A percentile compares a stretch with the other conserved stretches of the same genome.
Conservation (phyloP, 306 rosid species). For the Dalbergia cochinchinensis region DNA sequence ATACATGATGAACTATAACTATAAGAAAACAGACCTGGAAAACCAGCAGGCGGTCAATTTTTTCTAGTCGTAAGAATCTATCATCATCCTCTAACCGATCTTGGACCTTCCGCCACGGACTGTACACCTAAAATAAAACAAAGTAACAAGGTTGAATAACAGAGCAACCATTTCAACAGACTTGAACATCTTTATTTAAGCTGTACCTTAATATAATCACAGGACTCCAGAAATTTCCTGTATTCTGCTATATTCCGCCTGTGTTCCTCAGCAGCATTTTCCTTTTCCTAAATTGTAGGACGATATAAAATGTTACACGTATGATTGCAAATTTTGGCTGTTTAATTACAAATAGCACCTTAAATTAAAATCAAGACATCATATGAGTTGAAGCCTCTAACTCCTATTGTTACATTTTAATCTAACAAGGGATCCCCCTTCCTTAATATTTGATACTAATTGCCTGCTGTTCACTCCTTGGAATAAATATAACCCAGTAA, state of each 20-base stretch:
- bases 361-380: slow-evolving; percentile 13
- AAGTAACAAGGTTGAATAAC: slow-evolving; percentile 10
- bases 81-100: slow-evolving; percentile 98
- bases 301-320: background rate
- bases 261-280: slow-evolving; percentile 89
- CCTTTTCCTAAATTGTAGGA: slow-evolving; percentile 77
- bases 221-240: slow-evolving; percentile 82
- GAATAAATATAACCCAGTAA: background rate
- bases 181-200: slow-evolving; percentile 26
- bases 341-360: background rate
- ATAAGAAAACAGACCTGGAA: slow-evolving; percentile 71
- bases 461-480: slow-evolving; percentile 5
- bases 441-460: background rate
- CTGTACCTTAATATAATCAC: slow-evolving; percentile 86
- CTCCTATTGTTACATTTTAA: slow-evolving; percentile 18
- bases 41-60: slow-evolving; percentile 90
- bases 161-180: slow-evolving; percentile 39
- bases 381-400: slow-evolving; percentile 2
- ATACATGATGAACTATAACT: slow-evolving; percentile 38
- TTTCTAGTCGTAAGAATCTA: slow-evolving; percentile 88
- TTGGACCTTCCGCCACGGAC: slow-evolving; percentile 96
- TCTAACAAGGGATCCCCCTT: slow-evolving; percentile 18
- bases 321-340: slow-evolving; percentile 9
- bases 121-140: slow-evolving; percentile 68
- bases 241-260: slow-evolving; percentile 73